These are phyloP conservation scores for Cyberlindnera mississippiensis DNA, from an alignment of 805 yeast genomes.

Conservation along the genomic window DNA sequence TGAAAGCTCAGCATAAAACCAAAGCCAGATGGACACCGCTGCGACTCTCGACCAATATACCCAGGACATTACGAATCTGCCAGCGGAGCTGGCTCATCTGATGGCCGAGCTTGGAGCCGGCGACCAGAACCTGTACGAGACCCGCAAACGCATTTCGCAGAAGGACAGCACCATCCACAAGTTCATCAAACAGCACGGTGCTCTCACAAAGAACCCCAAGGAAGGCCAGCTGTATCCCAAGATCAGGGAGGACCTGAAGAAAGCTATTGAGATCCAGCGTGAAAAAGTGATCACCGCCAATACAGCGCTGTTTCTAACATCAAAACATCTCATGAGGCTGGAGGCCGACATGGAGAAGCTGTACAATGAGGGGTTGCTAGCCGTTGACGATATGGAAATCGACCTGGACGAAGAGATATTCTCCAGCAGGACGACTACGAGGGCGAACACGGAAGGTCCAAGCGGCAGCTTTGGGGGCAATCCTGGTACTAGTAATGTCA, in stretches of 20 bases:
- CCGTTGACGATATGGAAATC: conserved; percentile 38
- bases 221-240: conserved; percentile 64
- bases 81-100: conserved; percentile 78
- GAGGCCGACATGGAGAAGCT: conserved; percentile 73
- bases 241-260: conserved; percentile 63
- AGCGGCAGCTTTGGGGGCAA: not conserved
- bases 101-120: conserved; percentile 72
- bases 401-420: conserved; percentile 34
- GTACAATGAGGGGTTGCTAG: conserved; percentile 78
- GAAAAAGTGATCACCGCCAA: conserved; percentile 79
- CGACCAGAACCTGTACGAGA: conserved; percentile 64
- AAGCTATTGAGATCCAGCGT: conserved; percentile 59
- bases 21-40: conserved; percentile 79
- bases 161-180: conserved; percentile 81
- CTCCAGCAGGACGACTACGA: conserved; percentile 28
- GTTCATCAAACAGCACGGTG: conserved; percentile 77
- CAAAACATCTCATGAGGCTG: conserved; percentile 68
- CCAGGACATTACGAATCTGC: conserved; percentile 74
- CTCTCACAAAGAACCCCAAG: conserved; percentile 74
- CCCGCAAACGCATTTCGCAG: conserved; percentile 59
- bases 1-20: too few species aligned
- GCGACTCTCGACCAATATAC: conserved; percentile 70
- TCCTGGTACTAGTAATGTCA: not conserved
- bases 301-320: conserved; percentile 72
- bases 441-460: conserved; percentile 26